These are phyloP conservation scores for Irpex rosettiformis DNA, from an alignment of 1,284 basidiomycete species.

Conservation along the genomic window DNA sequence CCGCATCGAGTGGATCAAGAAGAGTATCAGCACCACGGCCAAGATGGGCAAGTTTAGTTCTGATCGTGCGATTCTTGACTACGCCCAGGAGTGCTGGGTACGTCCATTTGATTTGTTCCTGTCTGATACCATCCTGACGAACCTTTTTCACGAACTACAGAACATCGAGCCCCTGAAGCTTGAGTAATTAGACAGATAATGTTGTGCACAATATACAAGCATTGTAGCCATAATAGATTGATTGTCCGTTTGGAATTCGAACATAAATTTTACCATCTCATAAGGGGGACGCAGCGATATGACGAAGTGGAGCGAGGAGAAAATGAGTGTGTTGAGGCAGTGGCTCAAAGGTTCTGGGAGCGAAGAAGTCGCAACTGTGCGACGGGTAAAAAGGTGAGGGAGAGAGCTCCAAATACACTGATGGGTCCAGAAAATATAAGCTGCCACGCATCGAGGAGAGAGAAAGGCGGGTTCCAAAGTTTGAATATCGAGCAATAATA, in stretches of 20 bases:
- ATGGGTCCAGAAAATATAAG: background rate
- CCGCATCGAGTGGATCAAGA: slow-evolving; percentile 84
- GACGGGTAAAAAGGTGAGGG: background rate
- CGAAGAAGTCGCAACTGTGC: background rate
- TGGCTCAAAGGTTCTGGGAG: background rate
- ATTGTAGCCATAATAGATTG: background rate
- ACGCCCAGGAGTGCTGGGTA: slow-evolving; percentile 59
- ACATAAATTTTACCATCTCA: background rate
- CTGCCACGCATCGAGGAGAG: slow-evolving; percentile 2
- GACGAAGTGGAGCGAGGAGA: background rate
- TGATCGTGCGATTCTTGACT: slow-evolving; percentile 87
- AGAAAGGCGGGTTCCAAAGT: background rate
- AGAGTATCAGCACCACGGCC: slow-evolving; percentile 81
- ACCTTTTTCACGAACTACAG: slow-evolving; percentile 5
- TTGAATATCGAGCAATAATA: background rate
- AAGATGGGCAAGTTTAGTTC: slow-evolving; percentile 96
- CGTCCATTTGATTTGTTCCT: background rate
- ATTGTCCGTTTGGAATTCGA: background rate
- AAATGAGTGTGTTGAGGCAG: slow-evolving; percentile 5
- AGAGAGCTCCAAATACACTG: background rate
- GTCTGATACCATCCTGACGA: background rate
- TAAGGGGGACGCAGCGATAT: background rate
- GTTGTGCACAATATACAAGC: background rate
- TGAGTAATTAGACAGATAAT: background rate
- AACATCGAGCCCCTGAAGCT: slow-evolving; percentile 31